These are phyloP conservation scores for Epichloe sylvatica DNA, from an alignment of 2,329 filamentous ascomycete genomes.

Conservation along the genomic window DNA sequence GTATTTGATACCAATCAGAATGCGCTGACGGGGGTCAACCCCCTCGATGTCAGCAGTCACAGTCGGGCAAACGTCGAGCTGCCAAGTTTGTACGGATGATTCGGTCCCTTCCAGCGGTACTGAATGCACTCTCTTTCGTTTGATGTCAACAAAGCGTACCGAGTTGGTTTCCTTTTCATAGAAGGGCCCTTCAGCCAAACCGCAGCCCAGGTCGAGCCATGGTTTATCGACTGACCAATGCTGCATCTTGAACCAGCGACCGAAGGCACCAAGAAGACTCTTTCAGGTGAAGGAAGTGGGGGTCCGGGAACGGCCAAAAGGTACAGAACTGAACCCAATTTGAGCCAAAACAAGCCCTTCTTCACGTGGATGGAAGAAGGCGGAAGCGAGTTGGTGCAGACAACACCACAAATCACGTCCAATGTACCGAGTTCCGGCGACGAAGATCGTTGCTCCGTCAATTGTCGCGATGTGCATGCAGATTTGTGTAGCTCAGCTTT, in stretches of 20 bases:
- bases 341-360: no score
- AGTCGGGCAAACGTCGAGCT: constrained; percentile 40
- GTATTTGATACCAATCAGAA: constrained; percentile 68
- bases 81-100: constrained; percentile 45
- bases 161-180: constrained; percentile 52
- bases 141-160: constrained; percentile 73
- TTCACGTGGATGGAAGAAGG: no score
- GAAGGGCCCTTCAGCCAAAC: constrained; percentile 60
- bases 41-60: constrained; percentile 70
- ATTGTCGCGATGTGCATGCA: no score
- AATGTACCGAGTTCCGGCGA: no score
- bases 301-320: no score
- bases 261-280: no score
- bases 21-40: constrained; percentile 43
- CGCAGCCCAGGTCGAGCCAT: constrained; percentile 48
- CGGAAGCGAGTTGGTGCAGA: no score
- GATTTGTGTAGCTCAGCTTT: no score
- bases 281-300: no score
- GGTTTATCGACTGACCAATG: constrained; percentile 38
- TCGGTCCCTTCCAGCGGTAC: constrained; percentile 52
- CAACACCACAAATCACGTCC: no score
- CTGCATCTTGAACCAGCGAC: neutral
- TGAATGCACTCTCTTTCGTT: constrained; percentile 57
- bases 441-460: no score
- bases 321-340: no score